Evolutionary conservation across 176 grass and related monocot genomes (phyloP), one percentile per base, ranked within the genome.

Genomic region (Lolium perenne): DNA sequence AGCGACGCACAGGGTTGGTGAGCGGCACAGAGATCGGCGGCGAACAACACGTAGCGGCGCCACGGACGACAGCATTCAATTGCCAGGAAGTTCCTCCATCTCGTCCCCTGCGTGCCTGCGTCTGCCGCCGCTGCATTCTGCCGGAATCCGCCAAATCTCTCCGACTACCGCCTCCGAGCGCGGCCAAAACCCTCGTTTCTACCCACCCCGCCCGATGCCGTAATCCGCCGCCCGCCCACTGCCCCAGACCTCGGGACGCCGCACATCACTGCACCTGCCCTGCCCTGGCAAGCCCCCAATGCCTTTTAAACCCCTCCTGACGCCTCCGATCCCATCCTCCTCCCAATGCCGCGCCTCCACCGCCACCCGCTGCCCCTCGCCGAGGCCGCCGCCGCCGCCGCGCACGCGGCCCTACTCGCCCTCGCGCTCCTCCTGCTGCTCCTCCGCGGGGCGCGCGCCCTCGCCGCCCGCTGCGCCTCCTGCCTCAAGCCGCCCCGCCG

Each of bases 301-400:
- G 89, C 89, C 89, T 91, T 91, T 88, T 91, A 91, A 88, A 81
- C 82, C 89, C 81, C 32, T 69, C 51, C 76, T 43, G 67, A 83
- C 82, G 41, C 56, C 71, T 29, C 82, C 82, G 82, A 80, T 84
- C 76, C 85, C 69, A 21, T 62, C 73, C 84, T 58, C 82, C 88
- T 87, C 59, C 85, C 85, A 87, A 91, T 91, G 89, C 89, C 89
- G 85, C 81, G 15, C 14, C 56, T 86, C 74, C 84, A 47, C 16
- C 82, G 72, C 84, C 89, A 10, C 0, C n/a, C 76, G 80, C 85
- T 91, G 69, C 82, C 85, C 0, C 77, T 88, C 85, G 13, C 89
- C 61, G 89, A 91, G 85, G 89, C 89, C 61, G 89, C 71, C 43
- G 89, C 89, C 81, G 89, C 82, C 76, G 77, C 89, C 61, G 82